A percentile compares a stretch with the other conserved stretches of the same genome.
These are phyloP conservation scores for Noccaea bulbosa DNA, from an alignment of 345 rosid genomes.

Conservation along the genomic window DNA sequence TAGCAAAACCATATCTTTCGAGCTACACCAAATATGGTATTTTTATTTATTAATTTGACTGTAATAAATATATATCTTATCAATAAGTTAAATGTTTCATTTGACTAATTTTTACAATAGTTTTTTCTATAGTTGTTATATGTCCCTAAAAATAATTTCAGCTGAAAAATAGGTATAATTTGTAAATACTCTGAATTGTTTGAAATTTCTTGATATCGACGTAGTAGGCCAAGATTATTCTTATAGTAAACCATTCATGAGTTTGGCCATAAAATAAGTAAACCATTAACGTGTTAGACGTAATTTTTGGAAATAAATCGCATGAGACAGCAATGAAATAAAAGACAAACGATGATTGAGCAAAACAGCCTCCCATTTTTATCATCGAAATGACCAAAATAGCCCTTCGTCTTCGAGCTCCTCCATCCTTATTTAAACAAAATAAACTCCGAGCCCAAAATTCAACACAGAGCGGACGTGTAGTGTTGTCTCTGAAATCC, in stretches of 20 bases:
- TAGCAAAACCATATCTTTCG: too few species aligned
- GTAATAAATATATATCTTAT: too few species aligned
- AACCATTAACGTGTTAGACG: slow-evolving; percentile 19
- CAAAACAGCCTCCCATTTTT: not conserved
- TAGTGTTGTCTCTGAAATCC: slow-evolving; percentile 24
- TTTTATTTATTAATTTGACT: too few species aligned
- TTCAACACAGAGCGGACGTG: slow-evolving; percentile 29
- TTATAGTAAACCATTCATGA: not conserved
- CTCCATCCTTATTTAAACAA: slow-evolving; percentile 32
- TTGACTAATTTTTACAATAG: not conserved
- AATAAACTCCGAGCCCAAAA: slow-evolving; percentile 14
- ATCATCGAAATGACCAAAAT: not conserved
- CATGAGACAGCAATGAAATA: slow-evolving; percentile 9
- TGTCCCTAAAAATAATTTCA: not conserved
- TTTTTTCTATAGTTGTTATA: too few species aligned
- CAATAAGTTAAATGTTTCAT: not conserved
- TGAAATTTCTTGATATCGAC: not conserved
- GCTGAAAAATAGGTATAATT: not conserved
- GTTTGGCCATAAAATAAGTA: slow-evolving; percentile 28
- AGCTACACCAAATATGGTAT: too few species aligned
- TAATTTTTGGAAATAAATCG: not conserved
- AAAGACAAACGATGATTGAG: not conserved
- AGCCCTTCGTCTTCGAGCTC: slow-evolving; percentile 31
- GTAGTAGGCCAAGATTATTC: not conserved
- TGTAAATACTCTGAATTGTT: not conserved